These are phyloP conservation scores for Malassezia dermatis DNA, from an alignment of 1,284 basidiomycete genomes.

Conservation along the genomic window DNA sequence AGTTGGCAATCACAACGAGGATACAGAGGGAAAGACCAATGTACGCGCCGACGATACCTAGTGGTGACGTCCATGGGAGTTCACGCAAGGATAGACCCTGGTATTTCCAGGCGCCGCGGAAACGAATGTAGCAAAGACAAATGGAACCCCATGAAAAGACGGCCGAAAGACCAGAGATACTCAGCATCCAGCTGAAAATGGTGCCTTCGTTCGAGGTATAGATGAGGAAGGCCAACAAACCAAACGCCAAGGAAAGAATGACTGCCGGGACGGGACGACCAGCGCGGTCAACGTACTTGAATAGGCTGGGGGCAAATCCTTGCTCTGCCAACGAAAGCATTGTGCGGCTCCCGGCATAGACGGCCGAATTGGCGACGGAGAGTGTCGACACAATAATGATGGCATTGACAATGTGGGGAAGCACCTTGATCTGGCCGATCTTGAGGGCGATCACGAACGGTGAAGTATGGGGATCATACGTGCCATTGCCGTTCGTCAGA, in stretches of 20 bases:
- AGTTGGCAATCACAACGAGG: conserved; percentile 26
- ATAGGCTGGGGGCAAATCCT: conserved; percentile 50
- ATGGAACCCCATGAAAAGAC: conserved; percentile 51
- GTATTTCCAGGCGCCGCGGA: conserved; percentile 52
- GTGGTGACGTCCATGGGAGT: conserved; percentile 52
- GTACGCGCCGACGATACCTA: conserved; percentile 51
- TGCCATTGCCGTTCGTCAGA: conserved; percentile 29
- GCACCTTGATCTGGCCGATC: conserved; percentile 49
- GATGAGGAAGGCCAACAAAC: conserved; percentile 38
- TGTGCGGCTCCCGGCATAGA: conserved; percentile 49
- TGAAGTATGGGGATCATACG: conserved; percentile 49
- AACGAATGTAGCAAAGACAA: conserved; percentile 49
- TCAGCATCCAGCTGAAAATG: conserved; percentile 52
- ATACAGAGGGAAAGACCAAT: conserved; percentile 48
- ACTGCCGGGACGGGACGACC: conserved; percentile 52
- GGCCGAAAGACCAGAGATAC: conserved; percentile 52
- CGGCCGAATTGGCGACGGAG: conserved; percentile 49
- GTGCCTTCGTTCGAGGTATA: conserved; percentile 37
- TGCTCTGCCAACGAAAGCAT: conserved; percentile 43
- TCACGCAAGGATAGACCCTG: conserved; percentile 51
- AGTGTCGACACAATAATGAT: conserved; percentile 50
- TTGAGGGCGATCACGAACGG: conserved; percentile 53
- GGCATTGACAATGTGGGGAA: conserved; percentile 52
- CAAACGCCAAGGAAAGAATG: conserved; percentile 32
- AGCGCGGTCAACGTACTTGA: conserved; percentile 51